A percentile compares a stretch with the other conserved stretches of the same genome.
phyloP scores from a whole-genome alignment of 2,329 filamentous ascomycete species.

The Aspergillus neotritici region DNA sequence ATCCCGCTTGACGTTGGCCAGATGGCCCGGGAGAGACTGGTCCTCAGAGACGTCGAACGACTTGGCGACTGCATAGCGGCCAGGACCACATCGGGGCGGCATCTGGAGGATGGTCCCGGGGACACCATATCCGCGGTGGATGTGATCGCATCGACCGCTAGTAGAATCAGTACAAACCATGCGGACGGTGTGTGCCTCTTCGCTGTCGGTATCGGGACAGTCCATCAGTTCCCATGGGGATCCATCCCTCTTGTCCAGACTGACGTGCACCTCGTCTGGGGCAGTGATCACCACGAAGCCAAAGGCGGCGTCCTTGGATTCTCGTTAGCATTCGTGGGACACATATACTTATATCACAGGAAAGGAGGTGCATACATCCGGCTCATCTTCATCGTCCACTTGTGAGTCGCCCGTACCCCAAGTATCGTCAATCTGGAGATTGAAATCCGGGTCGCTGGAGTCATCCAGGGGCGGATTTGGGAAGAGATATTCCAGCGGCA shows the following conservation, averaged over 20 bases:
- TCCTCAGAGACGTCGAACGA: constrained; percentile 18
- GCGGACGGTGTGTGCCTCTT: constrained; percentile 31
- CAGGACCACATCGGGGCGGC: constrained; percentile 38
- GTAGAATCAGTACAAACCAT: constrained; percentile 35
- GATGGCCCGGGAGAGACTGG: constrained; percentile 19
- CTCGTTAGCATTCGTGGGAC: neutral
- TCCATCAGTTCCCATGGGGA: constrained; percentile 42
- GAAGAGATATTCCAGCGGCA: constrained; percentile 16
- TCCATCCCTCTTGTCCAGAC: constrained; percentile 40
- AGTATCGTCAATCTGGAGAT: constrained; percentile 25
- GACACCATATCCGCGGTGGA: constrained; percentile 33
- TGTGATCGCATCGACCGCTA: constrained; percentile 36
- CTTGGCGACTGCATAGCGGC: constrained; percentile 37
- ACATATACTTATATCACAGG: no score
- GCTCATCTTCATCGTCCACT: constrained; percentile 17
- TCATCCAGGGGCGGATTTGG: constrained; percentile 27
- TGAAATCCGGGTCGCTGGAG: constrained; percentile 23
- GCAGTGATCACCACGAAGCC: constrained; percentile 7
- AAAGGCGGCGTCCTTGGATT: constrained; percentile 15
- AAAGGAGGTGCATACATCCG: no score
- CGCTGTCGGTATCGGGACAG: constrained; percentile 27
- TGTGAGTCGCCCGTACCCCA: constrained; percentile 15
- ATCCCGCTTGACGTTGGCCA: constrained; percentile 7
- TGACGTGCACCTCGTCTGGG: constrained; percentile 30
- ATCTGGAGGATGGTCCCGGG: constrained; percentile 39